phyloP scores from a whole-genome alignment of 2,329 filamentous ascomycete species.

The Penicillium frequentans region DNA sequence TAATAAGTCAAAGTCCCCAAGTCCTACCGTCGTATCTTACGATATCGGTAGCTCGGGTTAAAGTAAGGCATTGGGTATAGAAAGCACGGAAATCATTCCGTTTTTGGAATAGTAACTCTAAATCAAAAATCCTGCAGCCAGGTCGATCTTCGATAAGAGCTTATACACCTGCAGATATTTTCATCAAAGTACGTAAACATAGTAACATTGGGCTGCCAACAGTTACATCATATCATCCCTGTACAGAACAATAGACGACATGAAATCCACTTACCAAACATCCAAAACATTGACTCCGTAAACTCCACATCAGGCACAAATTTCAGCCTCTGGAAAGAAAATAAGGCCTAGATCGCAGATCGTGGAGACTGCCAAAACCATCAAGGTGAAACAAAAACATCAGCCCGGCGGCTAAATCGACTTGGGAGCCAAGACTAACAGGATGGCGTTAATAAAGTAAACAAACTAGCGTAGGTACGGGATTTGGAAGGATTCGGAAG shows the following conservation, averaged over 20 bases:
- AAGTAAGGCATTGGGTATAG: too few species aligned
- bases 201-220: background rate
- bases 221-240: background rate
- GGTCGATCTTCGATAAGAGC: too few species aligned
- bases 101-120: too few species aligned
- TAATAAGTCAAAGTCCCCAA: too few species aligned
- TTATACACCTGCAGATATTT: too few species aligned
- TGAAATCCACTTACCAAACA: background rate
- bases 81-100: too few species aligned
- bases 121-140: too few species aligned
- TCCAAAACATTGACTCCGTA: background rate
- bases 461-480: slow-evolving; percentile 1
- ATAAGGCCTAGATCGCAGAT: background rate
- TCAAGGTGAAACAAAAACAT: background rate
- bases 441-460: background rate
- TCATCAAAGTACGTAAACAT: background rate
- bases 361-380: background rate
- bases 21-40: too few species aligned
- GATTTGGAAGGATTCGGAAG: background rate
- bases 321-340: background rate
- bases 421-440: background rate
- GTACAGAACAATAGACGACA: background rate
- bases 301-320: background rate
- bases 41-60: too few species aligned
- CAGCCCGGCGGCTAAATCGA: background rate